These are phyloP conservation scores for Mortierella sp. DNA, from an alignment of 371 early-diverging fungal species.

Conservation along the genomic window DNA sequence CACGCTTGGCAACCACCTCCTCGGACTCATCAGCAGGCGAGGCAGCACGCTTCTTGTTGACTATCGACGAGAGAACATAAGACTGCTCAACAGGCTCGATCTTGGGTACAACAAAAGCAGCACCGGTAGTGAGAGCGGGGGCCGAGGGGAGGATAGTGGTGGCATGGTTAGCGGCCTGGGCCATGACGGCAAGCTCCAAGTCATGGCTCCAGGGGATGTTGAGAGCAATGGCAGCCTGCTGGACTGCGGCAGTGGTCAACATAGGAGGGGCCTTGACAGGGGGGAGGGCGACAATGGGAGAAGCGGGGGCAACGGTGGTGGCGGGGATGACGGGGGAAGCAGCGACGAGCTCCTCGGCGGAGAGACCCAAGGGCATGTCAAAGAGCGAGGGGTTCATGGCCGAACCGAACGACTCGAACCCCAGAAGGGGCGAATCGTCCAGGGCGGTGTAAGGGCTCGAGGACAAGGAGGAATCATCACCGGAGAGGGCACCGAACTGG, in stretches of 20 bases:
- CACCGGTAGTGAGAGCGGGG: neutral
- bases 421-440: conserved; percentile 44
- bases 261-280: conserved; percentile 19
- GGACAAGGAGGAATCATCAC: conserved; percentile 37
- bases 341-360: conserved; percentile 1
- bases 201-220: conserved; percentile 54
- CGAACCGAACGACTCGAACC: conserved; percentile 37
- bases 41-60: conserved; percentile 23
- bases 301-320: neutral
- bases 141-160: conserved; percentile 13
- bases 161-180: conserved; percentile 37
- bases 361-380: conserved; percentile 33
- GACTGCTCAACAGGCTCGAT: conserved; percentile 33
- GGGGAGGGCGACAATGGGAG: conserved; percentile 11
- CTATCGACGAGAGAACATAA: neutral
- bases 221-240: conserved; percentile 52
- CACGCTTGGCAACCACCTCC: conserved; percentile 78
- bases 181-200: conserved; percentile 46
- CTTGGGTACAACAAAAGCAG: conserved; percentile 35
- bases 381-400: conserved; percentile 37
- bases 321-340: conserved; percentile 1
- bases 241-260: conserved; percentile 41
- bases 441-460: conserved; percentile 36
- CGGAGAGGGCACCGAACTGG: conserved; percentile 39
- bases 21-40: conserved; percentile 59